Evolutionary conservation across 768 basidiomycete species (phyloP), one percentile per base, ranked within the genome.

Genomic region (Xerocomellus intermedius): DNA sequence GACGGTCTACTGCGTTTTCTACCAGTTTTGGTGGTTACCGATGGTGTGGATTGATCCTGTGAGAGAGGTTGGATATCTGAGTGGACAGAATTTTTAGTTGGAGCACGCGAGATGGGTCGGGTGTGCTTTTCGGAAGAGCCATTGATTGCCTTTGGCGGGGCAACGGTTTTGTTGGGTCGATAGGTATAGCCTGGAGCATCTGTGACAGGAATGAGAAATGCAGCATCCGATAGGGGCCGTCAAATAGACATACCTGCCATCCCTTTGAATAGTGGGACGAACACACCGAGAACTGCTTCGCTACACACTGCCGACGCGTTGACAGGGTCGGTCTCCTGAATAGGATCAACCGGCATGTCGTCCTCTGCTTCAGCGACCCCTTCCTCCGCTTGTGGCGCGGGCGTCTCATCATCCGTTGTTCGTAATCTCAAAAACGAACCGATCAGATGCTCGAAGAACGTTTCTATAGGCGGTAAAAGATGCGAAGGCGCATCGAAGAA

Each of bases 401-500:
- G 30, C 4, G 54, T 46, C 46, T 55, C 62, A 3, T 67, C 64
- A 32, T 67, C 61, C 9, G 47, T 59, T 42, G 67, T 50, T 36
- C 70, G 73, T 8, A 64, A 49, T 42, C 67, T 70, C 48, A 80
- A 69, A 64, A 86, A 79, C 30, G 77, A 73, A 47, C 75, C 71
- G 60, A 86, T 75, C 55, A 86, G 74, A 21, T 85, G 72, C 35
- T 87, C 83, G 69, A 91, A 96, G 43, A 96, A 70, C 28, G 76
- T 74, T 49, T 84, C 81, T 52, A 93, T 71, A 6, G 92, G 83
- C 14, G 93, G 91, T 67, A 88, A 78, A 44, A 90, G 79, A 72
- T 93, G 86, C 36, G 88, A 81, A 13, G 92, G 87, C 8, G 79
- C 80, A 60, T 84, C 80, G 62, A 92, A 87, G 36, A 86, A 69